phyloP scores from a whole-genome alignment of 78 protist species.

The Tieghemostelium lacteum region DNA sequence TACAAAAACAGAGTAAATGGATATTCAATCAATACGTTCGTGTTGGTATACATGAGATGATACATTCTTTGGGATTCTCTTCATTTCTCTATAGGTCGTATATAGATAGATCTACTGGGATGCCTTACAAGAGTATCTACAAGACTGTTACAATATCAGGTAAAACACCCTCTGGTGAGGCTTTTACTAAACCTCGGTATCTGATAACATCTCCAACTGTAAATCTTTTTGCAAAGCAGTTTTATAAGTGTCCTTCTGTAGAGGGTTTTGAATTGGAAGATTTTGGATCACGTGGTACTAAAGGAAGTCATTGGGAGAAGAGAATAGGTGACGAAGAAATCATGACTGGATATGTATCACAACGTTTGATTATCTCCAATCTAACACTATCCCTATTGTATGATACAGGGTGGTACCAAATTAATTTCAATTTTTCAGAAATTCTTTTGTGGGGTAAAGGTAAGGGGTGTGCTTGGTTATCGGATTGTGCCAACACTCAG shows the following conservation, averaged over 20 bases:
- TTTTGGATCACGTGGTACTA: conserved; percentile 73
- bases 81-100: conserved; percentile 2
- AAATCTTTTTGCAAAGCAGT: not conserved
- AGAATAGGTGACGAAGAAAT: conserved; percentile 48
- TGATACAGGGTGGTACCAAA: conserved; percentile 61
- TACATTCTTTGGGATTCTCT: conserved; percentile 28
- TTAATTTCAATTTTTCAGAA: conserved; percentile 3
- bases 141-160: not conserved
- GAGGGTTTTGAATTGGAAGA: conserved; percentile 76
- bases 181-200: not conserved
- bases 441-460: conserved; percentile 25
- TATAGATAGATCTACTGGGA: not conserved
- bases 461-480: conserved; percentile 40
- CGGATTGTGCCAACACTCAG: conserved; percentile 23
- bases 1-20: conserved; percentile 22
- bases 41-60: conserved; percentile 41
- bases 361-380: not conserved
- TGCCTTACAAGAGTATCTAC: not conserved
- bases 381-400: conserved; percentile 29
- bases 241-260: conserved; percentile 46
- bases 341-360: conserved; percentile 68
- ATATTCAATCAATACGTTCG: conserved; percentile 18
- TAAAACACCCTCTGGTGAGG: conserved; percentile 8
- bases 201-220: conserved; percentile 22
- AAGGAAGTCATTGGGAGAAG: conserved; percentile 87